Conservation (phyloP, 305 asterid species). For the Plantago coronopus region DNA sequence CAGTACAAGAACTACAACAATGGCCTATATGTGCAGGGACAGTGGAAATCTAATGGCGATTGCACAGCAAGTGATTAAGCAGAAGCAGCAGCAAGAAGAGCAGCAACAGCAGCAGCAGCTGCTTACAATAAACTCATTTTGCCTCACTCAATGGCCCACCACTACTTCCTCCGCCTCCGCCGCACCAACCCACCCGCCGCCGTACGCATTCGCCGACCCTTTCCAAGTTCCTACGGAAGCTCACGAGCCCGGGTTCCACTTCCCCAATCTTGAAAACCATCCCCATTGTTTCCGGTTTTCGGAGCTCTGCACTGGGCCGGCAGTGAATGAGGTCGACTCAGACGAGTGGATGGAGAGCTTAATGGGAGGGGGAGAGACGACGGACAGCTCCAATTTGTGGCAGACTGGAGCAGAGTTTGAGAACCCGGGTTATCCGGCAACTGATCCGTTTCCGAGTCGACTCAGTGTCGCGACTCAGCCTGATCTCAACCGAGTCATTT, state of each 20-base stretch:
- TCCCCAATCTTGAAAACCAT: conserved; percentile 54
- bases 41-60: conserved; percentile 97
- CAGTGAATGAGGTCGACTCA: conserved; percentile 61
- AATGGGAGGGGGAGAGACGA: conserved; percentile 75
- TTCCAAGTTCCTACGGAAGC: conserved; percentile 53
- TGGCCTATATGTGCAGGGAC: conserved; percentile 93
- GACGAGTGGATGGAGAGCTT: conserved; percentile 98
- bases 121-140: conserved; percentile 47
- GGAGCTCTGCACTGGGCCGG: conserved; percentile 38
- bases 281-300: conserved; percentile 39
- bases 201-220: conserved; percentile 59
- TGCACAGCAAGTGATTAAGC: conserved; percentile 89
- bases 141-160: conserved; percentile 38
- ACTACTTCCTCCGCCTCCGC: conserved; percentile 36
- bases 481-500: conserved; percentile 61
- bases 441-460: conserved; percentile 76
- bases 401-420: conserved; percentile 32
- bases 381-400: conserved; percentile 11
- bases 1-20: conserved; percentile 20
- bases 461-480: conserved; percentile 48
- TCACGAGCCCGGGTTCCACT: conserved; percentile 57
- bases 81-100: conserved; percentile 85
- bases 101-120: conserved; percentile 52
- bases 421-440: conserved; percentile 41
- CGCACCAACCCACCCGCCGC: conserved; percentile 33